These are phyloP conservation scores for Claviceps citrina DNA, from an alignment of 2,329 filamentous ascomycete species.

Conservation along the genomic window DNA sequence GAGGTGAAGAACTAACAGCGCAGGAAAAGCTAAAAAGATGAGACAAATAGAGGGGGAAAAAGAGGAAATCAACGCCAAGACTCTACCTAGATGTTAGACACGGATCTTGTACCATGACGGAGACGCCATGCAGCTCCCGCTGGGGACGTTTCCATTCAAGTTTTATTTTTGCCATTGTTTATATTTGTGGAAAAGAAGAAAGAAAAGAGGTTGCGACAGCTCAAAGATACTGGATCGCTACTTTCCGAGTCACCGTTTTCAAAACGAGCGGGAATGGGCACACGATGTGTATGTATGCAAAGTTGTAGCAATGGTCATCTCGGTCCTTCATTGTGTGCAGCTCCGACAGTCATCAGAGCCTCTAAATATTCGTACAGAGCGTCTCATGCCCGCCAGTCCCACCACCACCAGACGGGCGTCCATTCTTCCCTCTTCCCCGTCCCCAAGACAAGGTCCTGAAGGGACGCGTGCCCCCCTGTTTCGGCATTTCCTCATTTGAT, in stretches of 20 bases:
- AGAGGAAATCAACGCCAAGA: slow-evolving; percentile 2
- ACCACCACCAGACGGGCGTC: not conserved
- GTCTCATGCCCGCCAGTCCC: not conserved
- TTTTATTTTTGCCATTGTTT: slow-evolving; percentile 1
- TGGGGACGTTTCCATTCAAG: not conserved
- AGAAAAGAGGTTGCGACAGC: not conserved
- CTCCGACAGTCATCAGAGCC: slow-evolving; percentile 6
- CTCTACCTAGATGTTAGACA: slow-evolving; percentile 16
- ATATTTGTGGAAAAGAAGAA: not conserved
- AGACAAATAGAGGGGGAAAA: not conserved
- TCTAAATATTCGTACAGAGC: slow-evolving; percentile 10
- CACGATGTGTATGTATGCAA: not conserved
- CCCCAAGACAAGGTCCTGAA: not conserved
- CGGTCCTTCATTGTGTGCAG: not conserved
- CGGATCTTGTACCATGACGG: slow-evolving; percentile 14
- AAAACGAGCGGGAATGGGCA: not conserved
- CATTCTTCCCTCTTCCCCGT: not conserved
- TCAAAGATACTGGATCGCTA: no score
- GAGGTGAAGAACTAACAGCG: no score
- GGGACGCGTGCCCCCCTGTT: no score
- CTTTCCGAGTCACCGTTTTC: no score
- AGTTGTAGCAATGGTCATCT: not conserved
- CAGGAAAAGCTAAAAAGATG: not conserved
- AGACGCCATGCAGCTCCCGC: slow-evolving; percentile 3
- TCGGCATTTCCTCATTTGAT: no score